phyloP scores from a whole-genome alignment of 805 yeast species.

The Groenewaldozyma salmanticensis region DNA sequence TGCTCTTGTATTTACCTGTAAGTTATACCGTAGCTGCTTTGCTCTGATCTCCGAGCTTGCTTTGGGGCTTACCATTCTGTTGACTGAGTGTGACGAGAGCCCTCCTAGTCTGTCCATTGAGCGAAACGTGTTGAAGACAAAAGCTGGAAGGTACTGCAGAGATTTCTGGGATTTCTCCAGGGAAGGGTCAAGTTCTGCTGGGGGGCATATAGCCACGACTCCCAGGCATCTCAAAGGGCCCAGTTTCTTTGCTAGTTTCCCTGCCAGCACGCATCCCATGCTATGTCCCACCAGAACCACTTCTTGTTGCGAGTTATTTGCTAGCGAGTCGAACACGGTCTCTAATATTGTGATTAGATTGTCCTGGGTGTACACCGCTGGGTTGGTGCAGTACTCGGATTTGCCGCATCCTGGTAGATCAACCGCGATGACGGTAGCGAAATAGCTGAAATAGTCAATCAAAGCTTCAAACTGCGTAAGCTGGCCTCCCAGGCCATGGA shows the following conservation, averaged over 20 bases:
- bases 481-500: slow-evolving; percentile 91
- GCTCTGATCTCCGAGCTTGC: slow-evolving; percentile 34
- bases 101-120: slow-evolving; percentile 56
- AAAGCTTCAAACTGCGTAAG: slow-evolving; percentile 75
- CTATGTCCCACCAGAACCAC: slow-evolving; percentile 54
- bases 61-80: slow-evolving; percentile 37
- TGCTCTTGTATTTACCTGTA: slow-evolving; percentile 47
- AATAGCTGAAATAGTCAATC: slow-evolving; percentile 50
- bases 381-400: slow-evolving; percentile 18
- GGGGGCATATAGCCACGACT: slow-evolving; percentile 28
- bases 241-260: slow-evolving; percentile 33
- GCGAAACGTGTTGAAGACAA: slow-evolving; percentile 46
- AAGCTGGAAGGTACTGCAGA: slow-evolving; percentile 23
- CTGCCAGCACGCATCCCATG: slow-evolving; percentile 54
- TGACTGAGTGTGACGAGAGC: slow-evolving; percentile 48
- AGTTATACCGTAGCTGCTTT: slow-evolving; percentile 61
- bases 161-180: slow-evolving; percentile 11
- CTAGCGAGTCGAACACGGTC: slow-evolving; percentile 26
- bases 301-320: slow-evolving; percentile 23
- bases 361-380: slow-evolving; percentile 33
- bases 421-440: slow-evolving; percentile 54
- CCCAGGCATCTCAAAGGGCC: slow-evolving; percentile 22
- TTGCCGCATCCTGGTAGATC: slow-evolving; percentile 88
- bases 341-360: slow-evolving; percentile 31
- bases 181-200: slow-evolving; percentile 17